Evolutionary conservation across 1,284 basidiomycete species (phyloP), one percentile per base, ranked within the genome.

Genomic region (Pulveroboletus sp.): DNA sequence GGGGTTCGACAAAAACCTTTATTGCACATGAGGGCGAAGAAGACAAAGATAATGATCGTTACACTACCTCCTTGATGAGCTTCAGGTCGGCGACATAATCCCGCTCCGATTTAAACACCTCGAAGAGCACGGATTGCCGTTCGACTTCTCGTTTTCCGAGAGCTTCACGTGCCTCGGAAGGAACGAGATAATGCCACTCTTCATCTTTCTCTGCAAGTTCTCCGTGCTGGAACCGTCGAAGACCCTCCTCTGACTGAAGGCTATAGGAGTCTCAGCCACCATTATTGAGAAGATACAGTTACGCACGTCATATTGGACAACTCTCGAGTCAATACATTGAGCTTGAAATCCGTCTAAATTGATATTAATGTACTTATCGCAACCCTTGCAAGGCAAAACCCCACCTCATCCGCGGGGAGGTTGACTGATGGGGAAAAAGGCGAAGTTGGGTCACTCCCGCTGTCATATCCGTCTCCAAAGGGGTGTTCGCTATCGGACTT

Each of bases 111-210:
- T 90, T 90, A 73, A 93, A 85, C 44, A 92, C 72, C 67, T 94
- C 92, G 67, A 93, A 94, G 33, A 93, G 78, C 9, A 89, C 81
- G 15, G 87, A 91, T 69, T 94, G 92, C 44, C 92, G 79, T 58
- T 87, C 82, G 15, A 92, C 86, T 69, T 93, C 92, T 51, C 81
- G 72, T 65, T 84, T 83, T 22, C 84, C 85, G 2, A 94, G 74
- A 0, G 84, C 84, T 38, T 87, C 82, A n/a, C 79, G 77, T 0
- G 90, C 84, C 62, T 82, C 82, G 20, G 74, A 61, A 9, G 91
- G 87, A 2, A 93, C 88, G 8, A 94, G 77, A 49, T 80, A 76
- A 71, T 92, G 77, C 92, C 92, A 94, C 58, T 89, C 87, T 68
- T 87, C 81, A 54, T 91, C 85, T 14, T 74, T 76, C 43, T 85